Base-by-base conservation (phyloP, 495 filamentous ascomycete genomes). In the Articulospora tetracladia region DNA sequence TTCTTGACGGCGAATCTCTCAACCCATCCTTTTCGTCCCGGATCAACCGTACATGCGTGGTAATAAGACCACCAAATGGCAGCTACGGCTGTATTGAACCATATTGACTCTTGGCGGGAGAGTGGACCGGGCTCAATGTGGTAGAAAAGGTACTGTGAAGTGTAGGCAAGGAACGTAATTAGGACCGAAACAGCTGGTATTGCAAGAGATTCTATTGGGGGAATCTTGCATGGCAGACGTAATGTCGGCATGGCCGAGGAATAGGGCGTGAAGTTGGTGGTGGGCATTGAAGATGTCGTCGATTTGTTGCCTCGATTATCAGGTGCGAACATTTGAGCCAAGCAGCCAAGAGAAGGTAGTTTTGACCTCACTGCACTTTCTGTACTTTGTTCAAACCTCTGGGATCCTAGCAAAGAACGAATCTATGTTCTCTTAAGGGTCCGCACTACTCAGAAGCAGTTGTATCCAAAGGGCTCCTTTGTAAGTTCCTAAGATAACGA, bases 31-130 rank as follows among this genome's bases (percentile, higher is more conserved):
- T 61, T 59, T 57, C 47, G 77, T 11, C 94, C 94, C 0, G 94
- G 90, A 66, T 96, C 81, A 66, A 89, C 86, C 61, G 82, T 83
- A 68, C 90, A 91, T 32, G 92, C 80, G 61, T 83, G 78, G 65
- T 83, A 84, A 73, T 97, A 98, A 61, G 83, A 90, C 61, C 88
- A 83, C 83, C 90, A 91, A 28, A 96, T 82, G 61, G 84, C 88
- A 20, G 76, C 54, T 0, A 96, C 77, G 28, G 92, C 79, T 20
- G 71, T 55, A 71, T 98, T 98, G 75, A 97, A 92, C 61, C 80
- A 77, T 71, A 85, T 73, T 22, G 76, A 66, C 73, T 97, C 76
- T 49, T 72, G 72, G 23, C 66, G 68, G n/a, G 76, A 79, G 23
- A 96, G 79, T 0, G 89, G 85, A 20, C 80, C 82, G 0, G 89